Conservation (phyloP, 2,329 filamentous ascomycete species). For the Sarocladium strictum region DNA sequence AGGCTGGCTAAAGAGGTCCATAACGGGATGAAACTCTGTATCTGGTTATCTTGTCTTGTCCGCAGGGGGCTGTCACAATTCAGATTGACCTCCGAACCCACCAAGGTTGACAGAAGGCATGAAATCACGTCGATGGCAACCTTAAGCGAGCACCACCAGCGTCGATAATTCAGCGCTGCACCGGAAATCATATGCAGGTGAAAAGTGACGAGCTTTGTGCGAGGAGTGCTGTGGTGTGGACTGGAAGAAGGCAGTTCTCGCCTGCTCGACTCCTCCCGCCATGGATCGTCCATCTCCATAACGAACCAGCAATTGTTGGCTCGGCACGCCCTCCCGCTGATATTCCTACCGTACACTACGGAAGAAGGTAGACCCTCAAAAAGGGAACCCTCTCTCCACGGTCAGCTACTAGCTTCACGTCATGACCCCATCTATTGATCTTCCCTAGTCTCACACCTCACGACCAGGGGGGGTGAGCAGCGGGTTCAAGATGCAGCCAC, state of each 20-base stretch:
- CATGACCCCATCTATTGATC: conserved; percentile 6
- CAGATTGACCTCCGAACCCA: neutral
- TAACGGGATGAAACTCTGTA: conserved; percentile 1
- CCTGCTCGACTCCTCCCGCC: neutral
- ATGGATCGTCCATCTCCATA: conserved; percentile 3
- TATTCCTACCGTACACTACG: no score
- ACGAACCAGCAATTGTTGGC: neutral
- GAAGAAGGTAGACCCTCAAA: neutral
- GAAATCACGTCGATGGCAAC: neutral
- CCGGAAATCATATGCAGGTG: conserved; percentile 8
- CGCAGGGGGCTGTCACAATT: neutral
- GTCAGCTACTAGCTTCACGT: neutral
- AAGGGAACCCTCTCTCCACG: neutral
- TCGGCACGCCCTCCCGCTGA: neutral
- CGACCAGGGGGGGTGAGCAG: neutral
- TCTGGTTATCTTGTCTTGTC: conserved; percentile 7
- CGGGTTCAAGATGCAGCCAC: neutral
- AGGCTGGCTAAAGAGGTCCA: neutral
- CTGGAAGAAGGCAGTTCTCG: neutral
- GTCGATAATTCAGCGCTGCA: conserved; percentile 7
- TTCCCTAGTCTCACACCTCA: neutral
- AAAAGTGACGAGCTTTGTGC: conserved; percentile 2
- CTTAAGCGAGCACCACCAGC: neutral
- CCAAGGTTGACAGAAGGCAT: no score
- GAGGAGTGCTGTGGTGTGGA: neutral